A percentile compares a stretch with the other conserved stretches of the same genome.
These are phyloP conservation scores for Boletus smithii DNA, from an alignment of 1,284 basidiomycete species.

Conservation along the genomic window DNA sequence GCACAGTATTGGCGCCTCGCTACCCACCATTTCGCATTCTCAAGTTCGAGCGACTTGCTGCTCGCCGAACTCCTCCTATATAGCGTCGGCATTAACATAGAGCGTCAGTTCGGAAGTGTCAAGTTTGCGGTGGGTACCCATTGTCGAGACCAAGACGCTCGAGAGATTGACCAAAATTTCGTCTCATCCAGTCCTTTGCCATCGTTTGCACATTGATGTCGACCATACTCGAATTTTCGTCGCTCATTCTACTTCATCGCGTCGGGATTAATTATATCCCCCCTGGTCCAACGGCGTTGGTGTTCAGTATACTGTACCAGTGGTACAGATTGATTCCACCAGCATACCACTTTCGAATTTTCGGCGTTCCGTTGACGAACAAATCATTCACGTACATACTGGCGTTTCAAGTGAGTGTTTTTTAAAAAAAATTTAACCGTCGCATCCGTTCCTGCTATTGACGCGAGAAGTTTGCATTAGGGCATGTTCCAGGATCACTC, in stretches of 20 bases:
- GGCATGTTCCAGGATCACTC: conserved; percentile 62
- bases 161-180: conserved; percentile 1
- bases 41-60: conserved; percentile 83
- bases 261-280: conserved; percentile 71
- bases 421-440: background rate
- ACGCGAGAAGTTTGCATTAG: conserved; percentile 57
- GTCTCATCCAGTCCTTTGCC: conserved; percentile 64
- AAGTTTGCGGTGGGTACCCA: conserved; percentile 78
- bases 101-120: conserved; percentile 81
- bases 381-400: conserved; percentile 71
- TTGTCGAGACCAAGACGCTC: background rate
- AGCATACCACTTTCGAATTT: conserved; percentile 71
- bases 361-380: conserved; percentile 72
- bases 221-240: conserved; percentile 63
- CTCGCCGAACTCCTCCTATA: conserved; percentile 75
- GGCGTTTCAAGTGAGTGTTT: conserved; percentile 55
- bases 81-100: conserved; percentile 69
- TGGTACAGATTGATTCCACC: conserved; percentile 74
- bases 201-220: conserved; percentile 62
- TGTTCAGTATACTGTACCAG: conserved; percentile 79
- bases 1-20: conserved; percentile 82
- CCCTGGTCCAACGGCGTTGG: conserved; percentile 68
- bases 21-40: conserved; percentile 74
- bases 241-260: conserved; percentile 60
- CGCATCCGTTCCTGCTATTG: background rate